phyloP scores from a whole-genome alignment of 352 stramenopile genomes.

The Pythium aphanidermatum region DNA sequence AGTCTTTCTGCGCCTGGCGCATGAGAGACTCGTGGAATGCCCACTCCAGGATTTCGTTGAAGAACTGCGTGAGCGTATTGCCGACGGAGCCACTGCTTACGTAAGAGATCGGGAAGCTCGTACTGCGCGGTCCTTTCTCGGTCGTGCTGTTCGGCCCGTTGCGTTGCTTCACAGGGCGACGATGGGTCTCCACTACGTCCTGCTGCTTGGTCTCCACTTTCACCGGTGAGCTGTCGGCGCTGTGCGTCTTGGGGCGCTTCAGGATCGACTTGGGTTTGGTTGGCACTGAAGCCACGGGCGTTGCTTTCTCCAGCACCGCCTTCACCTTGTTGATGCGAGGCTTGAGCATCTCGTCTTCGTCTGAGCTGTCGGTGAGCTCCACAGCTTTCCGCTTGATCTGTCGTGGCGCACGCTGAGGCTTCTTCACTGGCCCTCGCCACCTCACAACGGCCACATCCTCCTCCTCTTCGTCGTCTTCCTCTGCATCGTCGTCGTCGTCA shows the following conservation, averaged over 20 bases:
- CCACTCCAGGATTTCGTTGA: constrained; percentile 81
- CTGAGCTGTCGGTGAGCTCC: constrained; percentile 46
- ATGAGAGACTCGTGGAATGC: constrained; percentile 60
- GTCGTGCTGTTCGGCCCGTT: too few species aligned
- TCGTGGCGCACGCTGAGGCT: too few species aligned
- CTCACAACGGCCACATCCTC: constrained; percentile 35
- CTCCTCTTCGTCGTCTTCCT: constrained; percentile 28
- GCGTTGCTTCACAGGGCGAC: constrained; percentile 59
- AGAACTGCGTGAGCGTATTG: constrained; percentile 78
- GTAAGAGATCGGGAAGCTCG: neutral
- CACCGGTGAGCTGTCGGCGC: constrained; percentile 4
- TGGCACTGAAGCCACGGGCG: neutral
- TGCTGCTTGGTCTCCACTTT: neutral
- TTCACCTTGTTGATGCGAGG: constrained; percentile 10
- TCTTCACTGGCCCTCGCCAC: constrained; percentile 23
- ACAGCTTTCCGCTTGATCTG: constrained; percentile 53
- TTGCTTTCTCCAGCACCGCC: neutral
- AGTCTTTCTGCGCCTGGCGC: constrained; percentile 47
- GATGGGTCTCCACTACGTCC: constrained; percentile 40
- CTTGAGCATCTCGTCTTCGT: constrained; percentile 22
- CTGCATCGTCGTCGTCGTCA: constrained; percentile 23
- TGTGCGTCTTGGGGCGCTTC: constrained; percentile 25
- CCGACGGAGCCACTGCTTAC: constrained; percentile 14
- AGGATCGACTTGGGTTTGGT: constrained; percentile 33
- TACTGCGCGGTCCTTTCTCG: too few species aligned